Evolutionary conservation across 768 basidiomycete genomes (phyloP), one percentile per base, ranked within the genome.

Genomic region (Pleurotus citrinopileatus): DNA sequence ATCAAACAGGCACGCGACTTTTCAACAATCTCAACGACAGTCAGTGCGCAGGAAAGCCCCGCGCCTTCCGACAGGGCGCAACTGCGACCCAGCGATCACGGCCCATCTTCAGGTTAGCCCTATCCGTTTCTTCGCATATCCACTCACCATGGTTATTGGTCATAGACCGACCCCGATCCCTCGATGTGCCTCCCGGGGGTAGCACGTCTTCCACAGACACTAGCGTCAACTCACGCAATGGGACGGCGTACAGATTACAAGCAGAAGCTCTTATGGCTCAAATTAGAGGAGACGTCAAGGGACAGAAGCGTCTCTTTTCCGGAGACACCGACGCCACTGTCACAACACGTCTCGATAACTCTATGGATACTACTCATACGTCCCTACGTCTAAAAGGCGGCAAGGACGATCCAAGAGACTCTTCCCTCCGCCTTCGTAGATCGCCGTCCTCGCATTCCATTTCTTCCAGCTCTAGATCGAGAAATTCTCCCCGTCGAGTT

Each of bases 201-300:
- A 25, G 69, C 63, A 55, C 54, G 62, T 36, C 70, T 60, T 43
- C 69, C 73, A 2, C 81, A 82, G 55, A 84, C 87, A 0, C 86
- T 89, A 6, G 73, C 83, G 19, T 51, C 19, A 51, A 51, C 22
- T 51, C 48, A 23, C 48, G 48, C 3, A 51, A 34, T 32, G 48
- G 48, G 10, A 19, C 48, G 19, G 80, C 78, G 7, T 90, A 90
- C 65, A 82, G 91, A 37, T 75, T 83, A 60, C 84, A 91, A 60
- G 93, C 90, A 10, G 88, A 83, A 7, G 83, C 76, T 22, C 69
- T 95, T 42, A 93, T 95, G 89, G 87, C 87, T 22, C 89, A 91
- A 59, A 92, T 94, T 59, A 87, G 87, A 68, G 79, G 76, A 54
- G 89, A 91, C 60, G 83, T 91, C 78, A 84, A 82, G 61, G 80